Conservation (phyloP, 164 flowering plant species). For the Kalanchoe fedtschenkoi region DNA sequence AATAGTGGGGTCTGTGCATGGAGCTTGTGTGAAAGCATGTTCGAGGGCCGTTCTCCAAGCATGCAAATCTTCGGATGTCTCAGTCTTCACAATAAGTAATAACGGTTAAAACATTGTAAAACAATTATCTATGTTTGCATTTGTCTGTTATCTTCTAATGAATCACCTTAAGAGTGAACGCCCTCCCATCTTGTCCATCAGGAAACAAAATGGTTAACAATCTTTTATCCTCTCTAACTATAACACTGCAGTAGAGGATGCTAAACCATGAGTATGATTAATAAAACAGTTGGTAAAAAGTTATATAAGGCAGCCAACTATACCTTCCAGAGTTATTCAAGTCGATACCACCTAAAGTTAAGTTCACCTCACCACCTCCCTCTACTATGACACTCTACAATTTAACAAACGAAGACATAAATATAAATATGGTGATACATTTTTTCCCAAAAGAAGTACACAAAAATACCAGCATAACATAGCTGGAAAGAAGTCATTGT, state of each 20-base stretch:
- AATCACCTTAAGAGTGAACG: constrained; percentile 24
- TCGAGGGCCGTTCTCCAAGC: constrained; percentile 98
- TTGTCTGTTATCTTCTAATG: background rate
- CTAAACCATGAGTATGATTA: background rate
- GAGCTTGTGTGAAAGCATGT: constrained; percentile 91
- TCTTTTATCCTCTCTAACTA: constrained; percentile 92
- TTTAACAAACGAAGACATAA: constrained; percentile 14
- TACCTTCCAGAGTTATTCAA: constrained; percentile 98
- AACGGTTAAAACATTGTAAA: background rate
- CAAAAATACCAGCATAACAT: background rate
- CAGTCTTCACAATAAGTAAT: constrained; percentile 10
- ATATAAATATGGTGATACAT: background rate
- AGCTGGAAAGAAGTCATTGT: background rate
- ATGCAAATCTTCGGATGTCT: constrained; percentile 80
- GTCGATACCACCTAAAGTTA: constrained; percentile 95
- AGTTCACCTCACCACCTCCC: constrained; percentile 90
- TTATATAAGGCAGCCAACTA: background rate
- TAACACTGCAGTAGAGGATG: constrained; percentile 49
- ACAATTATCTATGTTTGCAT: background rate
- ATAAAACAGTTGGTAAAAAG: background rate
- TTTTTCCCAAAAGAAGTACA: background rate
- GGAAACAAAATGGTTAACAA: constrained; percentile 89
- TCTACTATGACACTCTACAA: constrained; percentile 78
- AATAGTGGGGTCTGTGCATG: constrained; percentile 94
- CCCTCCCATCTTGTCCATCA: constrained; percentile 99